Conservation (phyloP, 2,329 filamentous ascomycete genomes). For the Diaporthe sp. region DNA sequence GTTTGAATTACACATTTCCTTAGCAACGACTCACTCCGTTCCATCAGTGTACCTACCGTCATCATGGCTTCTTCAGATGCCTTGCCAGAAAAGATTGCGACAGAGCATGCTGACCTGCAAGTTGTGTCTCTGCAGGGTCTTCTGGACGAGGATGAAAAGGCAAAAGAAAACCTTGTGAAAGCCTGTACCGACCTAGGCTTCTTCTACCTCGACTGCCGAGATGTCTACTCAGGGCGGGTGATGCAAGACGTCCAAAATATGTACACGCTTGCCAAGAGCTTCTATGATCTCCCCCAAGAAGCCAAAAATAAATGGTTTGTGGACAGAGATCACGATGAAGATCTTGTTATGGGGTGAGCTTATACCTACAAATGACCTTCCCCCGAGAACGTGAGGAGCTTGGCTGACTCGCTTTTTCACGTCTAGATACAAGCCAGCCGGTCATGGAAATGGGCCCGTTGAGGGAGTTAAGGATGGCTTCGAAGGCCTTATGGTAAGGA, state of each 20-base stretch:
- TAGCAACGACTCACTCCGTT: neutral
- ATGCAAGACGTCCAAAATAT: slow-evolving; percentile 11
- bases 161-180: neutral
- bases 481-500: neutral
- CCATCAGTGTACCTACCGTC: too few relatives aligned
- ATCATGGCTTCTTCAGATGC: neutral
- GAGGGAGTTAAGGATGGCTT: slow-evolving; percentile 14
- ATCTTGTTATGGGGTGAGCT: slow-evolving; percentile 15
- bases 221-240: neutral
- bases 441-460: slow-evolving; percentile 6
- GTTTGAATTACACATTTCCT: neutral
- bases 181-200: slow-evolving; percentile 21
- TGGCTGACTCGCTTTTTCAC: neutral
- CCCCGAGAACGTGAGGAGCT: neutral
- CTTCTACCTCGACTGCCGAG: slow-evolving; percentile 22
- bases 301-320: neutral
- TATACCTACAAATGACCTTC: fast-evolving
- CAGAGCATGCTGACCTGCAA: neutral
- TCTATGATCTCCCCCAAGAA: slow-evolving; percentile 9
- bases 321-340: slow-evolving; percentile 15
- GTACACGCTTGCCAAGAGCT: neutral
- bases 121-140: slow-evolving; percentile 4
- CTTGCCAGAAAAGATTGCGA: slow-evolving; percentile 1
- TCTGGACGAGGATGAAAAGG: neutral
- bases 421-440: slow-evolving; percentile 5